Base-by-base conservation (phyloP, 441 rosid genomes). In the Bocquillonia castaneifolia region DNA sequence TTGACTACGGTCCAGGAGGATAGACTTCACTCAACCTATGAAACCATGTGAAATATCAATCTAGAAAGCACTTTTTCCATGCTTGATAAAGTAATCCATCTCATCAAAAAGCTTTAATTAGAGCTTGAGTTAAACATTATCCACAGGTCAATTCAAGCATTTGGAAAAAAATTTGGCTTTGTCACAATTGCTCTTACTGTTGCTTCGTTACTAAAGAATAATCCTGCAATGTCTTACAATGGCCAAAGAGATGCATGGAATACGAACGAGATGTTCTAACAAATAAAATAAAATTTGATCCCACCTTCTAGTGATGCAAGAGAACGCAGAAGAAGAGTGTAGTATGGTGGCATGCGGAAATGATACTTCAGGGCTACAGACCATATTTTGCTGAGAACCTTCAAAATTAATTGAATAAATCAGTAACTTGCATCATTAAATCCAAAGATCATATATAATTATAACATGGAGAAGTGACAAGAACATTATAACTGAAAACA, bases 221-320 rank as follows among this genome's bases (percentile, higher is more conserved):
- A 39, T 61, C 51, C 54, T 18, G 39, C 61, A 66, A 28, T 26
- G 18, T 25, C 2, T 39, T 29, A 18, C 28, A 40, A n/a, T n/a
- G 40, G n/a, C 22, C 9, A 64, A 20, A 17, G 22, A 4, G 44
- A 37, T 1, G n/a, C 58, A 14, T 29, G 15, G 0, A 28, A 48
- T n/a, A n/a, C n/a, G n/a, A n/a, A 13, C 2, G 10, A 18, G 26
- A 15, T 25, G 36, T 7, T 7, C n/a, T 18, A 26, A 20, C 44
- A 57, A 17, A 22, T 9, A 44, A 67, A 29, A 29, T 29, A 10
- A 20, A 40, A 22, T 15, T 17, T 8, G 22, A 59, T 74, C 69
- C 64, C 82, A 91, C 98, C 98, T 88, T 93, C 99, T 42, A 93
- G 78, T 76, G 97, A 93, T 66, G 97, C 96, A 63, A 93, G 97